phyloP scores from a whole-genome alignment of 257 asterid genomes.

The Nicotiana knightiana region DNA sequence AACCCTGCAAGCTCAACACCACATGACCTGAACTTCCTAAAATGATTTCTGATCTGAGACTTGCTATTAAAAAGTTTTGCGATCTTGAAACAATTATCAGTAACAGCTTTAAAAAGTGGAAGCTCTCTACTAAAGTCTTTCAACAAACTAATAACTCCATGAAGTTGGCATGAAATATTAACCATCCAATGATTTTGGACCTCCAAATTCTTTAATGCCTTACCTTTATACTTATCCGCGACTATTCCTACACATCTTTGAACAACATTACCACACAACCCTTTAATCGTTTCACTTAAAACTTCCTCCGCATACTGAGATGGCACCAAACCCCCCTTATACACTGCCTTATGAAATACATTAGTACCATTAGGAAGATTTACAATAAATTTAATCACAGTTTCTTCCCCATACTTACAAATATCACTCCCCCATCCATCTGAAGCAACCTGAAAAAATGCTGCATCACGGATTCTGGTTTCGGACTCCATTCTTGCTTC shows the following conservation, averaged over 20 bases:
- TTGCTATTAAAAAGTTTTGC: constrained; percentile 54
- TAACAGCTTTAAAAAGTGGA: constrained; percentile 51
- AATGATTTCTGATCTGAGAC: constrained; percentile 53
- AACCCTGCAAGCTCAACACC: constrained; percentile 45
- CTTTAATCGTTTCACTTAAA: constrained; percentile 50
- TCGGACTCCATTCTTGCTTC: constrained; percentile 54
- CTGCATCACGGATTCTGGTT: constrained; percentile 61
- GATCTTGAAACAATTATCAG: constrained; percentile 54
- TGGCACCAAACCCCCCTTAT: constrained; percentile 36
- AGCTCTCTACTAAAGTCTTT: constrained; percentile 69
- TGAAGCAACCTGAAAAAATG: constrained; percentile 64
- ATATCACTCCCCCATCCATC: constrained; percentile 61
- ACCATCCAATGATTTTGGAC: constrained; percentile 74
- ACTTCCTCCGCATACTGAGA: constrained; percentile 69
- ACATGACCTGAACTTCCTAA: constrained; percentile 50
- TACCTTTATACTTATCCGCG: constrained; percentile 65
- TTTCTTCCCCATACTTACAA: constrained; percentile 32
- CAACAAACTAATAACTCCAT: constrained; percentile 58
- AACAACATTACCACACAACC: constrained; percentile 40
- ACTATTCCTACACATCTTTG: constrained; percentile 68
- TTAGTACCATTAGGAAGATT: constrained; percentile 80
- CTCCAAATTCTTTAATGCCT: constrained; percentile 65
- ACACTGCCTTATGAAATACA: constrained; percentile 58
- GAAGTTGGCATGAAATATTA: constrained; percentile 66
- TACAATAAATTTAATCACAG: constrained; percentile 44